These are phyloP conservation scores for Gastrolobium bilobum DNA, from an alignment of 306 rosid species.

Conservation along the genomic window DNA sequence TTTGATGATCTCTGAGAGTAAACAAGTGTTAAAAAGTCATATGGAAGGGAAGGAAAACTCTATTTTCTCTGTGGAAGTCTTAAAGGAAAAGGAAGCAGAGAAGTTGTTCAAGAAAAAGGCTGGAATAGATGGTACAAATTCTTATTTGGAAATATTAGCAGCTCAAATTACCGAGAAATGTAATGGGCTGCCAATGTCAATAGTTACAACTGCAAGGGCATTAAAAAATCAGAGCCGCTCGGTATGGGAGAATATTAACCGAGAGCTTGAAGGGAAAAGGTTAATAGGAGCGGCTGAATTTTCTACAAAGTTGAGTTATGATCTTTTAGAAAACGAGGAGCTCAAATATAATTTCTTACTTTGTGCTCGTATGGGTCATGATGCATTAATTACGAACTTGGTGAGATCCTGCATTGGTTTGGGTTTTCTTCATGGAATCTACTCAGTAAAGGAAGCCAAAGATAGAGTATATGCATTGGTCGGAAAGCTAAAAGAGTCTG, in stretches of 20 bases:
- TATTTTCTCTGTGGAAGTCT: not conserved
- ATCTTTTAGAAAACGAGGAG: slow-evolving; percentile 34
- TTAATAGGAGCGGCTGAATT: not conserved
- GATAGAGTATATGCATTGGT: not conserved
- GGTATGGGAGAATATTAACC: not conserved
- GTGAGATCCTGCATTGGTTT: slow-evolving; percentile 45
- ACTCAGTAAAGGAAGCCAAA: slow-evolving; percentile 15
- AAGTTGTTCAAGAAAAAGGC: slow-evolving; percentile 13
- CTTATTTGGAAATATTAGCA: not conserved
- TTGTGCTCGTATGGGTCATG: slow-evolving; percentile 39
- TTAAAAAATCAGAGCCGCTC: not conserved
- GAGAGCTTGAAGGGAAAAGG: not conserved
- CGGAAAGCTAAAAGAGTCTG: slow-evolving; percentile 5
- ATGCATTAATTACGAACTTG: not conserved
- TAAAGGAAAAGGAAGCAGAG: slow-evolving; percentile 28
- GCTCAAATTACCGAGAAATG: slow-evolving; percentile 26
- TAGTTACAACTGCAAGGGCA: slow-evolving; percentile 34
- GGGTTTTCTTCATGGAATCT: slow-evolving; percentile 30
- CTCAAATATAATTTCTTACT: slow-evolving; percentile 41
- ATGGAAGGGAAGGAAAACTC: not conserved
- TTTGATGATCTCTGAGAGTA: slow-evolving; percentile 41
- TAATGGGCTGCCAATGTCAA: slow-evolving; percentile 30
- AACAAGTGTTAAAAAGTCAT: slow-evolving; percentile 15
- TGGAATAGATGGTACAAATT: not conserved
- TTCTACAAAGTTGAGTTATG: slow-evolving; percentile 49